Evolutionary conservation across 495 filamentous ascomycete genomes (phyloP).

Genomic region (Penicillium arizonense): DNA sequence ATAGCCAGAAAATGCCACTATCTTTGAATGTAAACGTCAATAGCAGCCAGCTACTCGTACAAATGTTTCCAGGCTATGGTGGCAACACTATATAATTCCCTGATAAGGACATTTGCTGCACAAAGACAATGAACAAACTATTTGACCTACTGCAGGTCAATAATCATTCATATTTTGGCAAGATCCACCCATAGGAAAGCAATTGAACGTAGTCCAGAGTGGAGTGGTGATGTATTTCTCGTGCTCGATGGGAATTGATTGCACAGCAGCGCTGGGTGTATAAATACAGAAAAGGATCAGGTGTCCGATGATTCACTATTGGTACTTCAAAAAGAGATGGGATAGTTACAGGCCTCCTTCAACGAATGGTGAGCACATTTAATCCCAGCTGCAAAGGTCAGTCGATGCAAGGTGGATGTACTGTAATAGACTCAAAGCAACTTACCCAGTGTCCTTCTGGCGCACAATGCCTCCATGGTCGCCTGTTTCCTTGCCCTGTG

Average conservation of each 20-base stretch:
- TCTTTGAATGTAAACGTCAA: too few species aligned
- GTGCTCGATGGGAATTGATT: slow-evolving; percentile 12
- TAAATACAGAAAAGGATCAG: slow-evolving; percentile 26
- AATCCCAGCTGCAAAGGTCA: slow-evolving; percentile 46
- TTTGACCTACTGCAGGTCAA: too few species aligned
- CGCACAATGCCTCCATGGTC: slow-evolving; percentile 67
- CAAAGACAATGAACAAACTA: too few species aligned
- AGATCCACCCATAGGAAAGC: too few species aligned
- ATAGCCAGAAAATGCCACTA: too few species aligned
- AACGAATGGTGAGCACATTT: slow-evolving; percentile 8
- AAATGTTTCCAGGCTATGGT: too few species aligned
- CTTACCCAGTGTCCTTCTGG: slow-evolving; percentile 82
- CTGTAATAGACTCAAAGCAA: background rate
- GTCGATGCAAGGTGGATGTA: background rate
- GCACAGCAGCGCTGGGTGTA: slow-evolving; percentile 17
- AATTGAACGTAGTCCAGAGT: background rate
- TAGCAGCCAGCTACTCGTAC: too few species aligned
- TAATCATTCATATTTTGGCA: too few species aligned
- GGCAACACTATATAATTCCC: background rate
- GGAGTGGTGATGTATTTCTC: slow-evolving; percentile 9
- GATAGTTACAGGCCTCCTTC: slow-evolving; percentile 4
- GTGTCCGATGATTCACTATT: slow-evolving; percentile 4
- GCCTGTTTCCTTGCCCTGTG: slow-evolving; percentile 73
- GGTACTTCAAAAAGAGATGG: slow-evolving; percentile 11
- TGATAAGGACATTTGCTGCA: too few species aligned